These are phyloP conservation scores for Moringa oleifera DNA, from an alignment of 345 rosid species.

Conservation along the genomic window DNA sequence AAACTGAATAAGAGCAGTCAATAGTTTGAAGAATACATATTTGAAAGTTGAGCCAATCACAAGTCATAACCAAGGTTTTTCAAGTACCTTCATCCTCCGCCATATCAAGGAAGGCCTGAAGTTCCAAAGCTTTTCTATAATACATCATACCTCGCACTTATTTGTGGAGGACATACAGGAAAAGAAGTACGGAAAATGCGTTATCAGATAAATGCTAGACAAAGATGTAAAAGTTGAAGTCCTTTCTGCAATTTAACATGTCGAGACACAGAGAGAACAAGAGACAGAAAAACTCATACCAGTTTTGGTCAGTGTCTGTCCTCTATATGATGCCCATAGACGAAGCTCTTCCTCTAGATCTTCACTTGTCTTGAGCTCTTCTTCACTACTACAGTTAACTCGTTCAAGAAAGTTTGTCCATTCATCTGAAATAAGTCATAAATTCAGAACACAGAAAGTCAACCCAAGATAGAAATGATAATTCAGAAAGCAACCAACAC, in stretches of 20 bases:
- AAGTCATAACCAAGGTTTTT: conserved; percentile 9
- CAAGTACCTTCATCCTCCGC: conserved; percentile 50
- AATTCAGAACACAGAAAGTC: conserved; percentile 19
- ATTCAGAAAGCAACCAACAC: conserved; percentile 3
- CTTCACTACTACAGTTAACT: conserved; percentile 40
- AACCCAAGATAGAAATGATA: conserved; percentile 2
- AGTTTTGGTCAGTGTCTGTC: conserved; percentile 79
- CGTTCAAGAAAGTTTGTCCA: conserved; percentile 73
- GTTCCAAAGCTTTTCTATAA: conserved; percentile 71
- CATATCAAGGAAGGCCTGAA: conserved; percentile 79
- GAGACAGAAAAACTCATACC: conserved; percentile 33
- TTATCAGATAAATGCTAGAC: neutral
- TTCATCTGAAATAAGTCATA: conserved; percentile 46
- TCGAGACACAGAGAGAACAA: conserved; percentile 7
- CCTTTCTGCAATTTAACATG: neutral
- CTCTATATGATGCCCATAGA: conserved; percentile 78
- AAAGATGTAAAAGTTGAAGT: conserved; percentile 1
- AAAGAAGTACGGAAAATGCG: neutral
- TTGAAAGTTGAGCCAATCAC: neutral
- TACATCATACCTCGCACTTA: conserved; percentile 89
- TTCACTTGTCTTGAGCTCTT: conserved; percentile 36
- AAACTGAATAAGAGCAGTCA: conserved; percentile 21
- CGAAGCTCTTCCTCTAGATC: conserved; percentile 58
- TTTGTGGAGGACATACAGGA: neutral
- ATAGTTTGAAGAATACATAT: conserved; percentile 14